A percentile compares a stretch with the other conserved stretches of the same genome.
Conservation (phyloP, 495 filamentous ascomycete species). For the Hyaloscypha hepaticicola region DNA sequence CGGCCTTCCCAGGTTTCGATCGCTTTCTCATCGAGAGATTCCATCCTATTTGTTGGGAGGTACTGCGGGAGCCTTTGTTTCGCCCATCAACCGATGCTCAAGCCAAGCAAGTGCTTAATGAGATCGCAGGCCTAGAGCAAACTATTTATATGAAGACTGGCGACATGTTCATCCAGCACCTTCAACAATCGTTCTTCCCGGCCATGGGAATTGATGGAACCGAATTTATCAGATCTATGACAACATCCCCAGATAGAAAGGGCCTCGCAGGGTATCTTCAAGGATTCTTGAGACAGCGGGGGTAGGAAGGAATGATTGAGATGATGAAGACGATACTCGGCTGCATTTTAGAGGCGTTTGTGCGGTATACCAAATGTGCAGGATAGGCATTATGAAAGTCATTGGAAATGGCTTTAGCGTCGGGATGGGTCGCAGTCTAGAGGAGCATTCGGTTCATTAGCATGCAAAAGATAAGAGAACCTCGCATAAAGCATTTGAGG, state of each 20-base stretch:
- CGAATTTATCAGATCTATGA: conserved; percentile 50
- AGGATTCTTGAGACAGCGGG: conserved; percentile 38
- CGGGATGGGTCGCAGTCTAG: not conserved
- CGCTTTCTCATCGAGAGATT: conserved; percentile 85
- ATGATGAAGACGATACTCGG: conserved; percentile 13
- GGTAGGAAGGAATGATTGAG: conserved; percentile 5
- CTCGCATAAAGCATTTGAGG: not conserved
- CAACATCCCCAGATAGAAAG: conserved; percentile 48
- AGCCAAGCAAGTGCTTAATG: conserved; percentile 76
- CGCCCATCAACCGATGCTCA: conserved; percentile 76
- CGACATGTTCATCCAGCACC: conserved; percentile 47
- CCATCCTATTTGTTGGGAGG: conserved; percentile 82
- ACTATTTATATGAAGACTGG: conserved; percentile 86
- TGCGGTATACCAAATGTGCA: conserved; percentile 14
- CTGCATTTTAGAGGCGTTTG: conserved; percentile 28
- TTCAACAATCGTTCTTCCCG: conserved; percentile 50
- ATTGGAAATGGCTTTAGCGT: conserved; percentile 12
- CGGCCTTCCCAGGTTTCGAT: conserved; percentile 83
- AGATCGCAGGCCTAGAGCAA: conserved; percentile 81
- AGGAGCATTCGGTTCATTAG: not conserved
- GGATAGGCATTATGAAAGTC: not conserved
- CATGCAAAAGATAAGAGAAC: not conserved
- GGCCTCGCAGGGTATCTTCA: conserved; percentile 48
- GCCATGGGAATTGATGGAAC: conserved; percentile 45
- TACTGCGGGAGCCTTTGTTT: conserved; percentile 73